phyloP scores from a whole-genome alignment of 1,284 basidiomycete species.

The Tylopilus sp. region DNA sequence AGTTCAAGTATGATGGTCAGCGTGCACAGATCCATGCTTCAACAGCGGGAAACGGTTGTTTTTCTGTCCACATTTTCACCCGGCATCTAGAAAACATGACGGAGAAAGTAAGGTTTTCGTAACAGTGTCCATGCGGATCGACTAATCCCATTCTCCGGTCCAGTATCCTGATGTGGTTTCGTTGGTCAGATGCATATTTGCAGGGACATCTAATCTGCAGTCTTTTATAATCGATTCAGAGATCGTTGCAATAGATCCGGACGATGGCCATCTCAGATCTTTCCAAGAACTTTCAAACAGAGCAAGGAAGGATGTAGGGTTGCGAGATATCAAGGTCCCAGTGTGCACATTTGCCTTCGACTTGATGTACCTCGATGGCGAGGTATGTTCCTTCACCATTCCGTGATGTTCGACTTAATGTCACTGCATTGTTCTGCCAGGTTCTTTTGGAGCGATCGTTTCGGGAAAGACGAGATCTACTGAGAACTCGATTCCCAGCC shows the following conservation, averaged over 20 bases:
- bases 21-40: constrained; percentile 79
- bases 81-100: constrained; percentile 93
- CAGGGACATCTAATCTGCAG: constrained; percentile 40
- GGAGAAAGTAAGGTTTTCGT: constrained; percentile 53
- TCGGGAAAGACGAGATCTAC: constrained; percentile 63
- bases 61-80: constrained; percentile 75
- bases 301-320: constrained; percentile 80
- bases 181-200: constrained; percentile 50
- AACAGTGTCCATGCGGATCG: constrained; percentile 1
- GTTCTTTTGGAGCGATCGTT: constrained; percentile 70
- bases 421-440: constrained; percentile 36
- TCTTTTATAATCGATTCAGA: constrained; percentile 87
- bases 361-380: constrained; percentile 83
- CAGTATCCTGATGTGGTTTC: constrained; percentile 87
- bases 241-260: constrained; percentile 73
- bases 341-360: constrained; percentile 92
- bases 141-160: constrained; percentile 22
- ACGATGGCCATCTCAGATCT: constrained; percentile 63
- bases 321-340: constrained; percentile 75
- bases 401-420: not conserved
- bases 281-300: constrained; percentile 87
- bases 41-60: constrained; percentile 40
- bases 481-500: constrained; percentile 60
- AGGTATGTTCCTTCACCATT: constrained; percentile 40
- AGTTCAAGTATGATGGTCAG: constrained; percentile 87